Percentiles rank a stretch among this genome's conserved stretches.
Evolutionary conservation across 2,329 filamentous ascomycete genomes (phyloP).

Genomic region (Calonectria pauciramosa): DNA sequence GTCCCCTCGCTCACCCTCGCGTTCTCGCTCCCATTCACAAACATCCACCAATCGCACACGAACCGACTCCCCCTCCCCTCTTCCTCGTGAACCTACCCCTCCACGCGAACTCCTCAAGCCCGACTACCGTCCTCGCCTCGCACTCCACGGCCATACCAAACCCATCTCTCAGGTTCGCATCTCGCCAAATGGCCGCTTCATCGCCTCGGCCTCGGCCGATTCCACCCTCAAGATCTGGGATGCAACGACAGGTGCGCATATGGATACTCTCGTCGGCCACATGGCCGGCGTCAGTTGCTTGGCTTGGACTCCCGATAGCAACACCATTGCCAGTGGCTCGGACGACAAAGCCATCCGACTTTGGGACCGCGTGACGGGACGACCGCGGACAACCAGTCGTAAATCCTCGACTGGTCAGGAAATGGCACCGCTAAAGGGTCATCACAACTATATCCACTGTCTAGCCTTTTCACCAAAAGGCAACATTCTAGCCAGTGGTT

Average conservation of each 20-base stretch:
- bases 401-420: slow-evolving; percentile 55
- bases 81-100: slow-evolving; percentile 49
- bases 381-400: slow-evolving; percentile 63
- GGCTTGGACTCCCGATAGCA: slow-evolving; percentile 93
- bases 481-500: slow-evolving; percentile 95
- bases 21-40: slow-evolving; percentile 47
- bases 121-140: slow-evolving; percentile 78
- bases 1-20: slow-evolving; percentile 49
- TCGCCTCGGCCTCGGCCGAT: slow-evolving; percentile 92
- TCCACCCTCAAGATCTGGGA: slow-evolving; percentile 94
- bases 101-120: slow-evolving; percentile 68
- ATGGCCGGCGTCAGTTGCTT: slow-evolving; percentile 92
- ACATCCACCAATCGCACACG: slow-evolving; percentile 50
- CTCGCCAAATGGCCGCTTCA: slow-evolving; percentile 90
- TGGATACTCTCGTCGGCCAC: slow-evolving; percentile 93
- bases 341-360: slow-evolving; percentile 97
- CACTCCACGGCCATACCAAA: slow-evolving; percentile 82
- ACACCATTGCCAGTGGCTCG: slow-evolving; percentile 88
- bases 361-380: slow-evolving; percentile 81
- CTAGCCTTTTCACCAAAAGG: slow-evolving; percentile 98
- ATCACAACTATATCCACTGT: slow-evolving; percentile 96
- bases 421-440: slow-evolving; percentile 78
- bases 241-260: slow-evolving; percentile 79
- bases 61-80: slow-evolving; percentile 46
- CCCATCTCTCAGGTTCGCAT: slow-evolving; percentile 89